Evolutionary conservation across 805 yeast species (phyloP).

Genomic region (Debaryomyces hansenii): DNA sequence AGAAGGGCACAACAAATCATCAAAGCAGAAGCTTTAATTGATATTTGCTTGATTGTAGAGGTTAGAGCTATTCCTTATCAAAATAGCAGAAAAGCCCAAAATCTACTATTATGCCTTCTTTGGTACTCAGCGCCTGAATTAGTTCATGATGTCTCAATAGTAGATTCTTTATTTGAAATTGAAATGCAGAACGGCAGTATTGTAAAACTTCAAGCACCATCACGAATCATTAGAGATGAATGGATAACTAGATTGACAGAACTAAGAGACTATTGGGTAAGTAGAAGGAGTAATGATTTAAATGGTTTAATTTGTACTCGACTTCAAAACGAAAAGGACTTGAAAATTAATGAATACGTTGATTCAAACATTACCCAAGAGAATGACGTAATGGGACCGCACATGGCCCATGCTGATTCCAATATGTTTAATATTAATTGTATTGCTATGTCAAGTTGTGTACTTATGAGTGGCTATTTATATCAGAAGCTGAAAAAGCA

Average conservation of each 20-base stretch:
- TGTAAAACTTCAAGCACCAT: conserved; percentile 58
- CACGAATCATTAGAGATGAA: conserved; percentile 47
- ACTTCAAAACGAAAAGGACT: conserved; percentile 42
- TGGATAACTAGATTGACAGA: conserved; percentile 62
- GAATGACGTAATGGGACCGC: conserved; percentile 48
- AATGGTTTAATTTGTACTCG: conserved; percentile 35
- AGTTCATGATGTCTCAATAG: conserved; percentile 26
- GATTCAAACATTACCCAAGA: conserved; percentile 55
- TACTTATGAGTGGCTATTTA: conserved; percentile 64
- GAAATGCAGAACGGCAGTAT: conserved; percentile 44
- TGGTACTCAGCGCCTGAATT: conserved; percentile 29
- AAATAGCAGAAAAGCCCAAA: conserved; percentile 22
- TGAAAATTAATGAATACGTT: conserved; percentile 53
- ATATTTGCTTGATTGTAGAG: conserved; percentile 49
- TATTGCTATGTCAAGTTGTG: conserved; percentile 56
- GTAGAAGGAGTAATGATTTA: conserved; percentile 42
- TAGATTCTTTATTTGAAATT: conserved; percentile 56
- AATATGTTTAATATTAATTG: conserved; percentile 54
- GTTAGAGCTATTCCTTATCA: conserved; percentile 33
- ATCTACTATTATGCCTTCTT: conserved; percentile 22
- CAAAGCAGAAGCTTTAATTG: conserved; percentile 61
- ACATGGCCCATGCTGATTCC: conserved; percentile 53
- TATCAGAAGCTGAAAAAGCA: conserved; percentile 72
- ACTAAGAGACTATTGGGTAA: conserved; percentile 60
- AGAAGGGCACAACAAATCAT: conserved; percentile 57